phyloP scores from a whole-genome alignment of 768 basidiomycete species.

The Chiua virens region DNA sequence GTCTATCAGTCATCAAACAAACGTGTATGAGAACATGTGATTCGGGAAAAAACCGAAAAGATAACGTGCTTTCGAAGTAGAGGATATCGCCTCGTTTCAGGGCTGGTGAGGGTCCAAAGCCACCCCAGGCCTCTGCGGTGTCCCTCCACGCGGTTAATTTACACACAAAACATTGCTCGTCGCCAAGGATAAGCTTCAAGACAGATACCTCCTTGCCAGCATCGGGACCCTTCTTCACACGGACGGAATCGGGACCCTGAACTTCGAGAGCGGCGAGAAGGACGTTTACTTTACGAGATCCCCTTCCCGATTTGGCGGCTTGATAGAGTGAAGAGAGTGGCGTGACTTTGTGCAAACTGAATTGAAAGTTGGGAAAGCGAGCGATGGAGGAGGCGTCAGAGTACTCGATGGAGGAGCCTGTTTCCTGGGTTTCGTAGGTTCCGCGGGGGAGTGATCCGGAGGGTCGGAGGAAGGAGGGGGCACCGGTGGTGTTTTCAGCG shows the following conservation, averaged over 20 bases:
- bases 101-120: constrained; percentile 37
- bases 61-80: constrained; percentile 61
- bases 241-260: constrained; percentile 71
- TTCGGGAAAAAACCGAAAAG: constrained; percentile 2
- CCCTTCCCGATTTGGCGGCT: constrained; percentile 30
- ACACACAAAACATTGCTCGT: constrained; percentile 66
- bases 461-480: constrained; percentile 26
- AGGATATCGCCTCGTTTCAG: constrained; percentile 73
- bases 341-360: constrained; percentile 61
- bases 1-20: constrained; percentile 38
- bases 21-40: constrained; percentile 19
- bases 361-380: constrained; percentile 72
- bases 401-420: constrained; percentile 47
- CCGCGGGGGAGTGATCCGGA: constrained; percentile 27
- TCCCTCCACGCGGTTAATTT: constrained; percentile 82
- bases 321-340: constrained; percentile 44
- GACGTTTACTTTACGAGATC: constrained; percentile 52
- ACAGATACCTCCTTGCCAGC: constrained; percentile 69
- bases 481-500: constrained; percentile 20
- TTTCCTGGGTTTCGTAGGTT: constrained; percentile 45
- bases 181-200: constrained; percentile 70
- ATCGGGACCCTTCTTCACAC: constrained; percentile 65
- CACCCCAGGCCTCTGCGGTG: constrained; percentile 70
- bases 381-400: constrained; percentile 73
- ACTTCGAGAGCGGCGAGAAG: constrained; percentile 72